Base-by-base conservation (phyloP, 352 stramenopile species). In the Phytophthora pistaciae region DNA sequence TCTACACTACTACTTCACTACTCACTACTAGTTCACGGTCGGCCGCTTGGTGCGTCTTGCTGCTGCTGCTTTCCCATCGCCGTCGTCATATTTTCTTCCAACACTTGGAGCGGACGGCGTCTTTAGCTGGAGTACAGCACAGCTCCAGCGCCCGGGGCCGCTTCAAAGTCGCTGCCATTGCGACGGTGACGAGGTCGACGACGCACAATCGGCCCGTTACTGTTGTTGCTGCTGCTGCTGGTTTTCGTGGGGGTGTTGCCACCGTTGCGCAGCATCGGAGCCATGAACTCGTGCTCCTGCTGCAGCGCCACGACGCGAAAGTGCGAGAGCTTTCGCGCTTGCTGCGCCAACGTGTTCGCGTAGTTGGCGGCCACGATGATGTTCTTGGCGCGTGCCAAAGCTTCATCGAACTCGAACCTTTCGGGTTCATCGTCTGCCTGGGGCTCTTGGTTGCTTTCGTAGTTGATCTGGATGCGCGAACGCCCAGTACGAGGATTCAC, bases 321-420 rank as follows among this genome's bases (percentile, higher is more conserved):
- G 65, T 91, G 83, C 44, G 85, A 91, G 3, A 91, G 71, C 65
- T 87, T 88, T 55, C 87, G 85, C 20, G 86, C 80, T 64, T 94
- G 83, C 68, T 95, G 81, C 3, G 87, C 89, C 48, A 96, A 70
- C 21, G 79, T 78, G 58, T 94, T 87, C 5, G 87, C 85, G 63
- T 84, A 85, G 52, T 88, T 80, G 7, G 88, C 78, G 16, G 77
- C 75, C 38, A 84, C 70, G 61, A 95, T 92, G 54, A 95, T 90
- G 40, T 82, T 79, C 27, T 85, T 79, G 6, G 84, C 79, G 13
- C 66, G 71, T 29, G 78, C 60, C 52, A 87, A 83, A 2, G 86
- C 87, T 14, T 78, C 80, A 11, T 80, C 76, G 20, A 92, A 79
- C 55, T 88, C 77, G 40, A 78, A 62, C 52, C 64, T 64, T 3